Percentiles rank a stretch among this genome's conserved stretches.
Evolutionary conservation across 2,329 filamentous ascomycete species (phyloP).

Genomic region (Bisporella sp.): DNA sequence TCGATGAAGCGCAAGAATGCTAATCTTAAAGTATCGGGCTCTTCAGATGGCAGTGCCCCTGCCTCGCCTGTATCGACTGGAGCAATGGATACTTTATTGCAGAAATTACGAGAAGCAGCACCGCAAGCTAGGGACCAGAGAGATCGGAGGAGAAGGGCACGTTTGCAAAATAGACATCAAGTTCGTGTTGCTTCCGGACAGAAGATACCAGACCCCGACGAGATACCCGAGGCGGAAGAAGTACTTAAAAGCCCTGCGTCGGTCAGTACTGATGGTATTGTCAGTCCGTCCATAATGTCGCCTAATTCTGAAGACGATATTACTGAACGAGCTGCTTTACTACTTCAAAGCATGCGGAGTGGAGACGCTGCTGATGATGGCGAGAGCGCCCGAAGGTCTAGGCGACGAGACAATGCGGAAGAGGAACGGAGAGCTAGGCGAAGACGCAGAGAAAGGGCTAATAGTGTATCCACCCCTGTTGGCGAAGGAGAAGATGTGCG

Average conservation of each 20-base stretch:
- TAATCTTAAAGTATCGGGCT: slow-evolving; percentile 46
- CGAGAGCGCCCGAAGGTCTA: slow-evolving; percentile 54
- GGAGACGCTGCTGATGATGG: slow-evolving; percentile 47
- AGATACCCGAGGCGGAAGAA: slow-evolving; percentile 52
- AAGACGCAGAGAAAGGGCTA: slow-evolving; percentile 56
- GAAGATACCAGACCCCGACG: slow-evolving; percentile 68
- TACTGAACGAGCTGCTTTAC: slow-evolving; percentile 72
- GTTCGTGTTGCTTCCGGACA: slow-evolving; percentile 85
- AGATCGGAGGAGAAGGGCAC: slow-evolving; percentile 77
- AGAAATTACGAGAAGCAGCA: slow-evolving; percentile 89
- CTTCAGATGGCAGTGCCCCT: slow-evolving; percentile 38
- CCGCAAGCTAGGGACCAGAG: slow-evolving; percentile 84
- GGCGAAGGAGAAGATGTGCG: slow-evolving; percentile 8
- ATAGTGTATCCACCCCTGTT: slow-evolving; percentile 24
- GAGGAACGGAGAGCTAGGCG: slow-evolving; percentile 66
- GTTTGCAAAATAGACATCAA: slow-evolving; percentile 86
- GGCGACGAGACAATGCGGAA: slow-evolving; percentile 60
- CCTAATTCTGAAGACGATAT: slow-evolving; percentile 53
- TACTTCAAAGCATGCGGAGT: slow-evolving; percentile 76
- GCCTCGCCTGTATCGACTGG: slow-evolving; percentile 69
- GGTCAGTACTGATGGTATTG: slow-evolving; percentile 26
- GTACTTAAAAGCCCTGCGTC: slow-evolving; percentile 43
- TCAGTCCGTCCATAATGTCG: slow-evolving; percentile 15
- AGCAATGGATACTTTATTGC: slow-evolving; percentile 91
- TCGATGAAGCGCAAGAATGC: slow-evolving; percentile 86